Base-by-base conservation (phyloP, 345 rosid species). In the Microthlaspi erraticum region DNA sequence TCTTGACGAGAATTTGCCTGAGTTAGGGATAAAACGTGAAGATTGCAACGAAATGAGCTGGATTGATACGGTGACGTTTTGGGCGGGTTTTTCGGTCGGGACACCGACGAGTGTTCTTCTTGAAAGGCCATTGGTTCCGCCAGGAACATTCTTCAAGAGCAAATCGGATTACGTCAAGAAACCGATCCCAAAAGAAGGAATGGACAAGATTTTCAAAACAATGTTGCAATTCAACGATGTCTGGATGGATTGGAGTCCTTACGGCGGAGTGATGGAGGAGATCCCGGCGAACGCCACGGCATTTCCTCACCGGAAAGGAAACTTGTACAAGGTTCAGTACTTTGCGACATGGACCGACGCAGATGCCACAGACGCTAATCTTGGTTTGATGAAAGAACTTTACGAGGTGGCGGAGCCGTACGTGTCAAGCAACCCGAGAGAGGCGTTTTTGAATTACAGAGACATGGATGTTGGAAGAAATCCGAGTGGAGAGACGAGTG, bases 261-360 rank as follows among this genome's bases (percentile, higher is more conserved):
- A 77, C 6, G 90, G 88, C 0, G 88, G 88, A 9, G 66, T 58
- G 62, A 84, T 86, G 90, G 50, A 73, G 17, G 10, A 37, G 41
- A 84, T 84, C 50, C 37, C 78, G 0, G 68, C 66, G 1, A 74
- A 69, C 0, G 79, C 51, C 1, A 80, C 79, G 0, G 84, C 87
- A 1, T 85, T 83, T 73, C 87, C 89, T 3, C 89, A 85, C 33
- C 58, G 85, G 60, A 73, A 73, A 19, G 85, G 85, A 17, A 72
- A 52, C 37, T 29, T 81, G 31, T 83, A 68, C 80, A 81, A 75
- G 79, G 38, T 80, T 54, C 79, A 76, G 33, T 80, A 81, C 16
- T 20, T 34, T 13, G 49, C 48, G 1, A 12, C 0, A 8, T 83
- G 89, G 87, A 14, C 7, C 0, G 74, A 71, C 10, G 72, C 34